These are phyloP conservation scores for Myxozyma udenii DNA, from an alignment of 805 yeast genomes.

Conservation along the genomic window DNA sequence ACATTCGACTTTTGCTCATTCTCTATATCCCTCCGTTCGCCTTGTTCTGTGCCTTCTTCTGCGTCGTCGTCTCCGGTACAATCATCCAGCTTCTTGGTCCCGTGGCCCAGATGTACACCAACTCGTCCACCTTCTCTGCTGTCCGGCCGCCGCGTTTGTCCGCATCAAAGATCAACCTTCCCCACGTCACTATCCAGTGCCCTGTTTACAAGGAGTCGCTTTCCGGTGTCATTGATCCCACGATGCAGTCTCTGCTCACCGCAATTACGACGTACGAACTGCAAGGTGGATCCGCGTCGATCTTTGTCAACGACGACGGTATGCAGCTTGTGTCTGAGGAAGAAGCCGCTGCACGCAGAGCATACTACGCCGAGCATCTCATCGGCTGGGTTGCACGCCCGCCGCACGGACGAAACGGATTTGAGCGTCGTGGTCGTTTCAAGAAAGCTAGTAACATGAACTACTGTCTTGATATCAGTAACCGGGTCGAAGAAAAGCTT, in stretches of 20 bases:
- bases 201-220: conserved; percentile 26
- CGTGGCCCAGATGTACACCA: conserved; percentile 13
- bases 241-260: conserved; percentile 19
- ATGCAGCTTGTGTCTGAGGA: conserved; percentile 21
- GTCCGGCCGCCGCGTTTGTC: conserved; percentile 15
- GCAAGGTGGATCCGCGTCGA: conserved; percentile 24
- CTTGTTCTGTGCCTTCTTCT: conserved; percentile 20
- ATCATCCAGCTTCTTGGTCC: conserved; percentile 18
- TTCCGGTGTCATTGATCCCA: conserved; percentile 24
- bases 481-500: conserved; percentile 18
- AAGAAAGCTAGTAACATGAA: conserved; percentile 28
- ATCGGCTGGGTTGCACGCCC: conserved; percentile 27
- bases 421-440: conserved; percentile 22
- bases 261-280: conserved; percentile 26
- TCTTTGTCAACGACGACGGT: conserved; percentile 27
- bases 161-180: conserved; percentile 12
- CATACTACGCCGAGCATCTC: conserved; percentile 18
- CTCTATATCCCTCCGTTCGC: conserved; percentile 12
- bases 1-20: conserved; percentile 4
- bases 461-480: conserved; percentile 20
- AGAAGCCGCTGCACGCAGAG: conserved; percentile 12
- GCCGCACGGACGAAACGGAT: conserved; percentile 24
- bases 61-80: conserved; percentile 15
- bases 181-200: conserved; percentile 25
- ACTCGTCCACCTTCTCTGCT: conserved; percentile 17